Evolutionary conservation across 164 flowering plant genomes (phyloP).

Genomic region (Piper longum): DNA sequence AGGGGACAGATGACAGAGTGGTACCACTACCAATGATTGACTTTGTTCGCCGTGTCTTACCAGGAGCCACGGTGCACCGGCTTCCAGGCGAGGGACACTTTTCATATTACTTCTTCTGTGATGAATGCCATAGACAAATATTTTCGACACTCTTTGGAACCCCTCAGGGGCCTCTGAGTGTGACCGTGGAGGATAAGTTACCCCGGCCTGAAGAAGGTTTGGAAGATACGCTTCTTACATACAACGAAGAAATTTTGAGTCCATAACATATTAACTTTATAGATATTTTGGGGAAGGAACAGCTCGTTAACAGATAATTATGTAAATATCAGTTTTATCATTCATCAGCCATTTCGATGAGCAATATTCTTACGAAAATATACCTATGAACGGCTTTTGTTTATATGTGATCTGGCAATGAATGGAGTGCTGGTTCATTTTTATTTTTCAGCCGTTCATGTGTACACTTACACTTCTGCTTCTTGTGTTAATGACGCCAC

Average conservation of each 20-base stretch:
- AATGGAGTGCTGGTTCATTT: not conserved
- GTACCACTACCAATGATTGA: slow-evolving; percentile 60
- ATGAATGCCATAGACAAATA: slow-evolving; percentile 70
- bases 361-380: not conserved
- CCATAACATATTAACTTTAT: not conserved
- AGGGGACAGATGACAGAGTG: slow-evolving; percentile 84
- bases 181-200: slow-evolving; percentile 10
- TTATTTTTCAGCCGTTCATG: not conserved
- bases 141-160: slow-evolving; percentile 60
- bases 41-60: slow-evolving; percentile 50
- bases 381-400: not conserved
- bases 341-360: not conserved
- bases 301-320: not conserved
- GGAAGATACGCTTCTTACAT: slow-evolving; percentile 5
- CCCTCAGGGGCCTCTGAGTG: slow-evolving; percentile 45
- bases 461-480: no score
- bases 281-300: not conserved
- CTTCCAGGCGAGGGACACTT: slow-evolving; percentile 80
- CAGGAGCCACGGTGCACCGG: slow-evolving; percentile 52
- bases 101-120: slow-evolving; percentile 70
- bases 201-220: slow-evolving; percentile 1
- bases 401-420: not conserved
- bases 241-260: not conserved
- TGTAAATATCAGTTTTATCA: slow-evolving; percentile 1
- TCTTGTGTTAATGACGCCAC: no score